Conservation (phyloP, 2,329 filamentous ascomycete species). For the Aspergillus transmontanensis region DNA sequence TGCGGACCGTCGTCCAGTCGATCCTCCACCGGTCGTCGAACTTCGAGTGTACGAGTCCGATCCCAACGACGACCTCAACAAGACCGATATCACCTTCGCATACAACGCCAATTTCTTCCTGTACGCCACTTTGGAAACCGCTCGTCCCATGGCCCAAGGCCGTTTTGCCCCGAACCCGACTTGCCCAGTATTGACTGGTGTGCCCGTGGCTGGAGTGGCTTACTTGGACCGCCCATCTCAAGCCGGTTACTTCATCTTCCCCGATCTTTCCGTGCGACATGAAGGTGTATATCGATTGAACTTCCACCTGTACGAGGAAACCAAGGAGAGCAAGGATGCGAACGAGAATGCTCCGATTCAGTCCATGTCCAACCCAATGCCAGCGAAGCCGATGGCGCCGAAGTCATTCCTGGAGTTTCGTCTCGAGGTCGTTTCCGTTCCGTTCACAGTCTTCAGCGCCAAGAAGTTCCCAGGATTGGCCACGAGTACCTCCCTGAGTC, state of each 20-base stretch:
- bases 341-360: conserved; percentile 58
- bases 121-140: conserved; percentile 86
- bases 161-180: conserved; percentile 71
- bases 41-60: conserved; percentile 77
- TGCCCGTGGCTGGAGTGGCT: conserved; percentile 92
- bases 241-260: conserved; percentile 94
- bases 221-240: conserved; percentile 83
- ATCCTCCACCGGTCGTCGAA: conserved; percentile 92
- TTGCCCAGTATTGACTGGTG: conserved; percentile 85
- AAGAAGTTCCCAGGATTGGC: conserved; percentile 97
- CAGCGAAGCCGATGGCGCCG: conserved; percentile 44
- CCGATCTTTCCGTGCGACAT: conserved; percentile 91
- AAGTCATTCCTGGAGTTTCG: conserved; percentile 74
- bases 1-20: conserved; percentile 87
- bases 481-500: conserved; percentile 85
- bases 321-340: conserved; percentile 80
- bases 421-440: conserved; percentile 83
- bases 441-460: conserved; percentile 89
- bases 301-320: conserved; percentile 92
- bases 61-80: conserved; percentile 56
- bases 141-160: conserved; percentile 78
- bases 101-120: conserved; percentile 99
- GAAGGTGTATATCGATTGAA: conserved; percentile 90
- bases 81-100: conserved; percentile 76
- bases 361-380: conserved; percentile 28